These are phyloP conservation scores for Colletotrichum tofieldiae DNA, from an alignment of 2,329 filamentous ascomycete species.

Conservation along the genomic window DNA sequence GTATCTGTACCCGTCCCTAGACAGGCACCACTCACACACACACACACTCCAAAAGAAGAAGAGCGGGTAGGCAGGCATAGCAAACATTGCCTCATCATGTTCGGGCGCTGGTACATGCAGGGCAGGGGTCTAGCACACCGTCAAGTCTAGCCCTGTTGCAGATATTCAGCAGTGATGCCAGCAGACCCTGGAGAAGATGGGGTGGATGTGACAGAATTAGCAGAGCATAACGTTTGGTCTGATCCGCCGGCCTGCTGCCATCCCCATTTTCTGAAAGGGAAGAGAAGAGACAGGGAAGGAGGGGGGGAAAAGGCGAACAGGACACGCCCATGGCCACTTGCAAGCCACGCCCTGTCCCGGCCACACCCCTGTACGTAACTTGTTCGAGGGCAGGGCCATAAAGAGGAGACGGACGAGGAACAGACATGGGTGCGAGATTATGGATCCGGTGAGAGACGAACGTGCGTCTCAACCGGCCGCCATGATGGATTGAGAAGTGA, in stretches of 20 bases:
- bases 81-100: conserved; percentile 46
- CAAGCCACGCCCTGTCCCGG: conserved; percentile 40
- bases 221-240: conserved; percentile 54
- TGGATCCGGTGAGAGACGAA: conserved; percentile 43
- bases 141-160: conserved; percentile 61
- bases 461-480: conserved; percentile 40
- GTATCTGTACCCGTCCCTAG: conserved; percentile 22
- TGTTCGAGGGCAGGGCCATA: conserved; percentile 29
- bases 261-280: conserved; percentile 41
- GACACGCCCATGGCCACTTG: conserved; percentile 37
- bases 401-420: conserved; percentile 41
- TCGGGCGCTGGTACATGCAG: conserved; percentile 49
- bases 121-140: conserved; percentile 54
- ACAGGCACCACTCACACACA: conserved; percentile 24
- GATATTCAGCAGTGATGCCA: conserved; percentile 44
- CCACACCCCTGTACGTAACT: conserved; percentile 34
- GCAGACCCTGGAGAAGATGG: conserved; percentile 49
- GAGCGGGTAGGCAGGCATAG: conserved; percentile 37
- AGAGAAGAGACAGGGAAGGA: background rate
- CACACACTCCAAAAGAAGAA: conserved; percentile 21
- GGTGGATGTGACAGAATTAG: conserved; percentile 53
- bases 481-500: conserved; percentile 42
- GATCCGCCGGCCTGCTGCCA: conserved; percentile 50
- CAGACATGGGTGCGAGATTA: conserved; percentile 40
- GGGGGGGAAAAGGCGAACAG: conserved; percentile 37